A percentile compares a stretch with the other conserved stretches of the same genome.
Conservation (phyloP, 495 filamentous ascomycete species). For the Cladorrhinum samala region DNA sequence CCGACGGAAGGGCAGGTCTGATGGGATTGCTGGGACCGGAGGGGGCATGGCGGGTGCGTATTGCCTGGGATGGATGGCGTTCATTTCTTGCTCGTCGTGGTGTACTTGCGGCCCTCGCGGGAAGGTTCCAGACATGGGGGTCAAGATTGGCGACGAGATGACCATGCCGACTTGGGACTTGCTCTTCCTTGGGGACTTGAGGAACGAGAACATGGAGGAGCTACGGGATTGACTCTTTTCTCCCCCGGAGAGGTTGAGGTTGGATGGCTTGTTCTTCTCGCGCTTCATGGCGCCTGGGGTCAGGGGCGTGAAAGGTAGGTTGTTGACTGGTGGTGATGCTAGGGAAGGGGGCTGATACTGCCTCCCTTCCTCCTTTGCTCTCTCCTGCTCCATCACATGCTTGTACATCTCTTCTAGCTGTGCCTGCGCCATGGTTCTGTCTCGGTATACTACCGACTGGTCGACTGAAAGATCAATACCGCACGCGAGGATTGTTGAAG, state of each 20-base stretch:
- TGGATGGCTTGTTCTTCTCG: conserved; percentile 41
- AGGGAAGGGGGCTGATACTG: conserved; percentile 34
- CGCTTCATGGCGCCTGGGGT: conserved; percentile 18
- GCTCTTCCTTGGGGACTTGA: conserved; percentile 47
- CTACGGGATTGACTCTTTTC: conserved; percentile 42
- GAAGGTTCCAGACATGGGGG: conserved; percentile 48
- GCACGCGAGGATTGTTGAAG: conserved; percentile 36
- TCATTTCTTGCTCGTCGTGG: conserved; percentile 45
- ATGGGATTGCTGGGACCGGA: conserved; percentile 31
- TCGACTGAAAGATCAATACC: conserved; percentile 54
- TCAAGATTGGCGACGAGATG: conserved; percentile 52
- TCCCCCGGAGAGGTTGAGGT: conserved; percentile 35
- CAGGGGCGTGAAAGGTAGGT: conserved; percentile 15
- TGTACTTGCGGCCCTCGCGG: conserved; percentile 18
- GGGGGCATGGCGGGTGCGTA: conserved; percentile 42
- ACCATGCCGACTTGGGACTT: conserved; percentile 32
- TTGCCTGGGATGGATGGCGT: conserved; percentile 43
- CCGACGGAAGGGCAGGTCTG: conserved; percentile 38
- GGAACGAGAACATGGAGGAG: conserved; percentile 46
- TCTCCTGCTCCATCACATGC: conserved; percentile 85
- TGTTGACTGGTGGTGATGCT: conserved; percentile 29
- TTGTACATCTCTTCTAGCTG: conserved; percentile 88
- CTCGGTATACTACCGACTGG: conserved; percentile 62
- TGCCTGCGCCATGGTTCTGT: conserved; percentile 64
- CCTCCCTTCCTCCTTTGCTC: conserved; percentile 46